Conservation (phyloP, 805 yeast genomes). For the Teunomyces atbi region DNA sequence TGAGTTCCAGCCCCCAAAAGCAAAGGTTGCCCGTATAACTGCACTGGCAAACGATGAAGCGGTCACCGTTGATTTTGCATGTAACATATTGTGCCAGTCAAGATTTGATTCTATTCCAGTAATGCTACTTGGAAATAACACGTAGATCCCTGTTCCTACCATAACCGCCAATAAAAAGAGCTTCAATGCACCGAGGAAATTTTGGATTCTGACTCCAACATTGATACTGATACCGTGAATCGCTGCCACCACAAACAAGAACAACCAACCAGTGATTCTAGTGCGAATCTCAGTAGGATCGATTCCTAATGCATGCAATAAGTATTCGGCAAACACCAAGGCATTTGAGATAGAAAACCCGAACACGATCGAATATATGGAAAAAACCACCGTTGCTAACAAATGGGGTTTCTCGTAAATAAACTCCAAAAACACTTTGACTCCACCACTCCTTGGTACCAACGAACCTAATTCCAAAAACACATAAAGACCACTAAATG, state of each 20-base stretch:
- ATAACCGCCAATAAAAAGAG: slow-evolving; percentile 52
- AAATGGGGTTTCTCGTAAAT: slow-evolving; percentile 60
- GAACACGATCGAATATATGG: slow-evolving; percentile 49
- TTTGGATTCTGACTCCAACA: slow-evolving; percentile 61
- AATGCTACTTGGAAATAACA: slow-evolving; percentile 44
- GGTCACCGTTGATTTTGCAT: slow-evolving; percentile 32
- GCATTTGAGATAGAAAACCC: slow-evolving; percentile 57
- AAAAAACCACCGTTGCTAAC: slow-evolving; percentile 51
- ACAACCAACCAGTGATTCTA: slow-evolving; percentile 32
- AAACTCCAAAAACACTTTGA: slow-evolving; percentile 68
- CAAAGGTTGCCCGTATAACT: slow-evolving; percentile 55
- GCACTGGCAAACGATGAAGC: slow-evolving; percentile 52
- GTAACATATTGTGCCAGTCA: slow-evolving; percentile 28
- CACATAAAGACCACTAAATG: slow-evolving; percentile 65
- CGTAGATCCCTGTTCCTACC: slow-evolving; percentile 58
- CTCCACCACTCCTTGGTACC: slow-evolving; percentile 74
- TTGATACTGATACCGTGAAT: slow-evolving; percentile 61
- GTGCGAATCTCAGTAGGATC: slow-evolving; percentile 36
- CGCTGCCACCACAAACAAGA: slow-evolving; percentile 26
- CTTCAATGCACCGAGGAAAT: slow-evolving; percentile 61
- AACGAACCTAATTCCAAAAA: slow-evolving; percentile 70
- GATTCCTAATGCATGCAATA: slow-evolving; percentile 44
- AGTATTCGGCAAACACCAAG: slow-evolving; percentile 62
- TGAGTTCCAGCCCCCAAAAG: slow-evolving; percentile 62
- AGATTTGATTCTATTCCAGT: slow-evolving; percentile 47